These are phyloP conservation scores for Blastocystis sp. DNA, from an alignment of 352 stramenopile genomes.

Conservation along the genomic window DNA sequence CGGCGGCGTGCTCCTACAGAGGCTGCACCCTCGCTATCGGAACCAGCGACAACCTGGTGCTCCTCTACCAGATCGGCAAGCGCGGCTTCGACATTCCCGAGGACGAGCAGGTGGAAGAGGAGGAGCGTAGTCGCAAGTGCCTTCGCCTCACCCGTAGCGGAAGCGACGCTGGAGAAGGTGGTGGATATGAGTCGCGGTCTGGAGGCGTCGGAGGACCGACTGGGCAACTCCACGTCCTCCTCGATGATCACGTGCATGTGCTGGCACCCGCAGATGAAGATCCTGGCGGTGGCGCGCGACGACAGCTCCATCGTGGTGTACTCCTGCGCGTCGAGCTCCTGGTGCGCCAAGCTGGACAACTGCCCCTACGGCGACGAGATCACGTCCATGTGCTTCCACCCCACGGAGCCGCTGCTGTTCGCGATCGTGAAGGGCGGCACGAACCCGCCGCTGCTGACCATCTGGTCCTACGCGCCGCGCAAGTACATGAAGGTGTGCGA, in stretches of 20 bases:
- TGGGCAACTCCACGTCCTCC: neutral
- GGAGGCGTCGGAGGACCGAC: constrained; percentile 47
- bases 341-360: constrained; percentile 40
- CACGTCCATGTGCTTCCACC: constrained; percentile 61
- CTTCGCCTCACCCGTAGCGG: constrained; percentile 2
- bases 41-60: constrained; percentile 60
- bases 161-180: constrained; percentile 64
- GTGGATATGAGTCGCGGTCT: constrained; percentile 65
- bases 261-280: constrained; percentile 70
- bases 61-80: constrained; percentile 69
- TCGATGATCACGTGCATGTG: constrained; percentile 62
- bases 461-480: constrained; percentile 63
- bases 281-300: constrained; percentile 42
- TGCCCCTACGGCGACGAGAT: constrained; percentile 62
- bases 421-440: constrained; percentile 50
- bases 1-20: constrained; percentile 53
- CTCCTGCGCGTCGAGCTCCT: constrained; percentile 54
- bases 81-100: constrained; percentile 49
- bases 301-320: constrained; percentile 63
- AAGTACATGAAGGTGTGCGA: constrained; percentile 59
- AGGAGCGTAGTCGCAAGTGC: neutral
- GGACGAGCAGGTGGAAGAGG: constrained; percentile 66
- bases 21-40: constrained; percentile 62
- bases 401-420: constrained; percentile 65
- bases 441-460: constrained; percentile 13